Percentiles rank a stretch among this genome's conserved stretches.
Evolutionary conservation across 2,329 filamentous ascomycete genomes (phyloP).

Genomic region (Aspergillus ochraceus): DNA sequence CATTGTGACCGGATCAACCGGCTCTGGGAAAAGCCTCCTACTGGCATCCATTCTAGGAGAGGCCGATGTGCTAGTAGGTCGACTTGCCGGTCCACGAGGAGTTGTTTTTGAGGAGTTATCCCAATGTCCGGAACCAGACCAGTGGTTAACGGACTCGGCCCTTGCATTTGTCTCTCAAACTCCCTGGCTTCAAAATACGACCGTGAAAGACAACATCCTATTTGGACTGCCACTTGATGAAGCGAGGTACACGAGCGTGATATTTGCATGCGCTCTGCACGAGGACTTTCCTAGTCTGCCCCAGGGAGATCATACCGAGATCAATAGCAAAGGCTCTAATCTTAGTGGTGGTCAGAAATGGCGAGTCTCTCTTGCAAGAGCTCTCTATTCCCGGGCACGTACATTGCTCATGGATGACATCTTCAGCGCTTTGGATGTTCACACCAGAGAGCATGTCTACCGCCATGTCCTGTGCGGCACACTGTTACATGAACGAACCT

Average conservation of each 20-base stretch:
- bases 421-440: conserved; percentile 75
- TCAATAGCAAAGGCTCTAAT: conserved; percentile 79
- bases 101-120: conserved; percentile 53
- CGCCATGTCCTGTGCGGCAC: conserved; percentile 71
- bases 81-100: conserved; percentile 51
- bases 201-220: conserved; percentile 71
- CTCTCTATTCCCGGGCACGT: conserved; percentile 73
- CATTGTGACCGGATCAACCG: conserved; percentile 73
- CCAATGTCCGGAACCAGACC: not conserved
- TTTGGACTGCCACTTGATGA: conserved; percentile 69
- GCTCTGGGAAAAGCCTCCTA: conserved; percentile 72
- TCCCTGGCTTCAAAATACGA: conserved; percentile 79
- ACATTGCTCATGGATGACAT: conserved; percentile 77
- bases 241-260: conserved; percentile 65
- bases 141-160: conserved; percentile 68
- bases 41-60: conserved; percentile 72
- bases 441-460: conserved; percentile 74
- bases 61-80: conserved; percentile 64
- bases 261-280: conserved; percentile 68
- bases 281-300: conserved; percentile 72
- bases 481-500: conserved; percentile 65
- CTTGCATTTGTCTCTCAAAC: conserved; percentile 73
- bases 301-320: conserved; percentile 73
- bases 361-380: conserved; percentile 73
- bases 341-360: conserved; percentile 81